These are phyloP conservation scores for Narthecium ossifragum DNA, from an alignment of 106 monocot species.

Conservation along the genomic window DNA sequence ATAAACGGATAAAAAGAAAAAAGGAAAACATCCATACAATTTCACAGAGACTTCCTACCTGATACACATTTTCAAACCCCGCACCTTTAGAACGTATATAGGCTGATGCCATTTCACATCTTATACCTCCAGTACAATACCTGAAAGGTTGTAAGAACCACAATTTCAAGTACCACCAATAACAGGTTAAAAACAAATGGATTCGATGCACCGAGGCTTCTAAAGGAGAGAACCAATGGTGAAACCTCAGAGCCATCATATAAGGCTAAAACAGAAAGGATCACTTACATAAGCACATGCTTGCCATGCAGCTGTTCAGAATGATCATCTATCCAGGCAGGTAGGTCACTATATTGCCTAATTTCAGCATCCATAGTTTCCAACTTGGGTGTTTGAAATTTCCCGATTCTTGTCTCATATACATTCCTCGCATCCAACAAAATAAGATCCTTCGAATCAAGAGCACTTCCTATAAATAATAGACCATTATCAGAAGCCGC, in stretches of 20 bases:
- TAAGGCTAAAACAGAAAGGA: background rate
- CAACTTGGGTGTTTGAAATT: conserved; percentile 62
- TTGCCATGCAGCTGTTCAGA: conserved; percentile 58
- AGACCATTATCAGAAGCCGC: conserved; percentile 1
- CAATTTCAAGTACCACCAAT: background rate
- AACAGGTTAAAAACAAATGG: background rate
- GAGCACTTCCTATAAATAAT: conserved; percentile 21
- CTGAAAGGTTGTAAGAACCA: conserved; percentile 20
- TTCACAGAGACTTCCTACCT: conserved; percentile 42
- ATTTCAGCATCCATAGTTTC: conserved; percentile 87
- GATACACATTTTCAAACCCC: conserved; percentile 90
- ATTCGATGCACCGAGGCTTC: background rate
- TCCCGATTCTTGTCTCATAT: conserved; percentile 94
- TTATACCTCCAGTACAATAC: conserved; percentile 98
- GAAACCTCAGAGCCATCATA: background rate
- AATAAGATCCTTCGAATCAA: conserved; percentile 32
- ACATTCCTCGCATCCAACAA: conserved; percentile 89
- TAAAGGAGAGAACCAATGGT: background rate
- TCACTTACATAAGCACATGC: conserved; percentile 80
- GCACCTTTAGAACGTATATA: conserved; percentile 91
- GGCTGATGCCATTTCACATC: conserved; percentile 98
- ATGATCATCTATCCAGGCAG: conserved; percentile 84
- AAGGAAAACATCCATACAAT: background rate
- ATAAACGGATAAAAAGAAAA: too few relatives aligned
- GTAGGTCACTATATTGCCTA: conserved; percentile 92